phyloP scores from a whole-genome alignment of 441 rosid genomes.

The Mallotus repandus region DNA sequence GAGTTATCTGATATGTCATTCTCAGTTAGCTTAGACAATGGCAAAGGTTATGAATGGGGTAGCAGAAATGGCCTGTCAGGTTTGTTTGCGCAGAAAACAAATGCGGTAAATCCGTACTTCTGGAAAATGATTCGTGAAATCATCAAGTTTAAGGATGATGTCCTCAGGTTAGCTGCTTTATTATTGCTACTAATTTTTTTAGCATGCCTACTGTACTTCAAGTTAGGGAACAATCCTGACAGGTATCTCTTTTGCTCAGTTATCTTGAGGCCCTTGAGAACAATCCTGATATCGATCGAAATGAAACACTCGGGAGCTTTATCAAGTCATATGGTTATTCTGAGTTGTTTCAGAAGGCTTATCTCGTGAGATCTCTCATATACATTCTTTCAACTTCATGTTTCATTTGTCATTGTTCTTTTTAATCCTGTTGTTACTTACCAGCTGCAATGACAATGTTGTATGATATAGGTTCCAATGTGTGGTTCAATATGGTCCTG shows the following conservation, averaged over 20 bases:
- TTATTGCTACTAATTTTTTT: neutral
- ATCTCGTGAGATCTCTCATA: conserved; percentile 51
- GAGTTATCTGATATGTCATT: conserved; percentile 88
- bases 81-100: conserved; percentile 79
- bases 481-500: conserved; percentile 96
- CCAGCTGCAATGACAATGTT: neutral
- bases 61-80: conserved; percentile 72
- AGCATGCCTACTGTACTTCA: too few relatives aligned
- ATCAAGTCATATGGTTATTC: conserved; percentile 65
- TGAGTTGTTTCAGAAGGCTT: conserved; percentile 75
- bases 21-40: conserved; percentile 75
- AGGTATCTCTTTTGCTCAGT: conserved; percentile 17
- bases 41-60: conserved; percentile 91
- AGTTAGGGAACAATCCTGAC: neutral
- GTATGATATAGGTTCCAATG: conserved; percentile 51
- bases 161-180: conserved; percentile 33
- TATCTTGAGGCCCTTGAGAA: conserved; percentile 64
- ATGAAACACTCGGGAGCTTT: conserved; percentile 69
- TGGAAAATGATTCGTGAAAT: conserved; percentile 89
- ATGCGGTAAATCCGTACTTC: conserved; percentile 60
- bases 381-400: neutral
- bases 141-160: conserved; percentile 68
- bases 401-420: neutral
- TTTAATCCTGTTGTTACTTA: neutral
- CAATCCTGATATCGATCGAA: conserved; percentile 58